These are phyloP conservation scores for Leccinum subgranulosum DNA, from an alignment of 768 basidiomycete species.

Conservation along the genomic window DNA sequence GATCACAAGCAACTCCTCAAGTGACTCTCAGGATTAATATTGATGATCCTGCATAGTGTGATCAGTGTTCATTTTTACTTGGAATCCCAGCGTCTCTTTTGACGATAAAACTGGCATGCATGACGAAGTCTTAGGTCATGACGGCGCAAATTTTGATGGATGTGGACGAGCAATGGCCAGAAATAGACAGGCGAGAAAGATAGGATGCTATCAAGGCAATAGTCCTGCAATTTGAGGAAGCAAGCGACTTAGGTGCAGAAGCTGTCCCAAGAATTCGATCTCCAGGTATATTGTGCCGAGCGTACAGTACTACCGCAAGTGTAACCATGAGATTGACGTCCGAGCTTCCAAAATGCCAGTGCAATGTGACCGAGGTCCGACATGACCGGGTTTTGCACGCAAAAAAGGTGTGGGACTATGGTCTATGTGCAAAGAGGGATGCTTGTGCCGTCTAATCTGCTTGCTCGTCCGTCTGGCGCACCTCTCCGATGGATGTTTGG, in stretches of 20 bases:
- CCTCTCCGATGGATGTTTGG: no score
- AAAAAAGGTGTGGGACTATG: no score
- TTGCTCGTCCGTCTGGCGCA: no score
- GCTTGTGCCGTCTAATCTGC: no score
- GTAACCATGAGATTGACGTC: no score
- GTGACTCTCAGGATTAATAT: not conserved
- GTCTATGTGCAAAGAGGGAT: no score
- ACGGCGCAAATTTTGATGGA: slow-evolving; percentile 5
- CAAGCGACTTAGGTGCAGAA: slow-evolving; percentile 8
- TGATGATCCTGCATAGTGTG: slow-evolving; percentile 15
- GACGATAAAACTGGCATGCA: slow-evolving; percentile 11
- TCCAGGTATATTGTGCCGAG: no score
- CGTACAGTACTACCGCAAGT: no score
- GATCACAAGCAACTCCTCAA: not conserved
- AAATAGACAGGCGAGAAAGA: slow-evolving; percentile 1
- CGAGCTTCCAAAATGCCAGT: no score
- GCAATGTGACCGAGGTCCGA: no score
- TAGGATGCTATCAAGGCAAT: slow-evolving; percentile 9
- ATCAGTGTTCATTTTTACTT: not conserved
- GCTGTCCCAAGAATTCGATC: not conserved
- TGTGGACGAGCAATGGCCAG: slow-evolving; percentile 3
- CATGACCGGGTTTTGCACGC: no score
- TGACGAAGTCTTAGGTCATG: slow-evolving; percentile 23
- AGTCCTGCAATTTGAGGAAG: slow-evolving; percentile 21
- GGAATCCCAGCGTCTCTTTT: not conserved